Base-by-base conservation (phyloP, 2,329 filamentous ascomycete genomes). In the Aureobasidium pullulans region DNA sequence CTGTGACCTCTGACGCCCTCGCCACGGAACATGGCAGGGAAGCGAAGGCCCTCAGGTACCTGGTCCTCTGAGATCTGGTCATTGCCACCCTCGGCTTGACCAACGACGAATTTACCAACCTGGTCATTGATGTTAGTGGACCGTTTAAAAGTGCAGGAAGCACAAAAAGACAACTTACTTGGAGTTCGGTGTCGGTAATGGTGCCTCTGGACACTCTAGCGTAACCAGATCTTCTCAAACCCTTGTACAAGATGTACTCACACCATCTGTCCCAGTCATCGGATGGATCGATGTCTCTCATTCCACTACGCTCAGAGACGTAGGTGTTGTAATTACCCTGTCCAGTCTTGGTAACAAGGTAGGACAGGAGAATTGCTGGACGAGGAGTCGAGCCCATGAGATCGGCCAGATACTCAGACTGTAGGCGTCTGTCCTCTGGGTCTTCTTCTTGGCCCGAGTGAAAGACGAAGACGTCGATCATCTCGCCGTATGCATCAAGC, bases 221-320 rank as follows among this genome's bases (percentile, higher is more conserved):
- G 71, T 99, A 99, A 1, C 90, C 93, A 0, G 88, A 87, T 62
- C 93, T 83, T 74, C 86, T 87, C 63, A 99, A 76, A 11, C 86
- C 86, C 79, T 96, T 96, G 80, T 90, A 99, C 29, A 99, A 77
- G 65, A 99, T 96, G 74, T 99, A 99, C 77, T 99, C 93, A 77
- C 94, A 99, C 94, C 94, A 99, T 59, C 94, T 81, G 73, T 99
- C 94, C 91, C 91, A 96, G 72, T 99, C 94, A 71, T 96, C 92
- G 3, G 80, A 86, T 0, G 86, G 83, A 69, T 99, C 94, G 52
- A 99, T 94, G 69, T 99, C 94, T 68, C 89, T 86, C 94, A 99
- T 99, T 9, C 91, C 90, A 61, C 89, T 96, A 60, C 78, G 78
- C 57, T 90, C 82, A 60, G 90, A 90, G 28, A 97, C 94, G 67